Base-by-base conservation (phyloP, 2,329 filamentous ascomycete species). In the Neofusicoccum parvum region DNA sequence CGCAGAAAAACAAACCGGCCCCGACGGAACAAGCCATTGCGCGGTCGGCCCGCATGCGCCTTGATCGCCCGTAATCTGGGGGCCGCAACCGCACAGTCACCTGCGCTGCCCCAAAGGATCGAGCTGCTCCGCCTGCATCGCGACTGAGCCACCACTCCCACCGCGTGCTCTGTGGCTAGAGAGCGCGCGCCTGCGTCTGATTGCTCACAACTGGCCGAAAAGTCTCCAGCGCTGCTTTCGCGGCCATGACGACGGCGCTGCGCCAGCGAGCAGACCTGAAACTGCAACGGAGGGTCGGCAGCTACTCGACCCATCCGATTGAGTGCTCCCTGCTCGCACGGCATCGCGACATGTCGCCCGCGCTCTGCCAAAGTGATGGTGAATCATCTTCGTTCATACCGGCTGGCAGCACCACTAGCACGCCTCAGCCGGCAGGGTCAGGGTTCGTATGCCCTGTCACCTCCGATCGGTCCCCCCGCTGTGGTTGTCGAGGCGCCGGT, bases 61-160 rank as follows among this genome's bases (percentile, higher is more conserved):
- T 20, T 60, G 56, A 60, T 60, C 56, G 41, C 20, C 56, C 27
- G 32, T 37, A 41, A 60, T 60, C 48, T 60, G 56, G 56, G 56
- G 56, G 56, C 56, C 56, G 56, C 56, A 48, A 34, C 39, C 43
- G 56, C 56, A 37, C 43, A 10, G 32, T 48, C 56, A 45, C 56
- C 56, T 60, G 56, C 34, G 32, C 56, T 48, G 56, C 56, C 56
- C 37, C 56, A n/a, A 60, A 60, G 56, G 56, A 60, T 60, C n/a
- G 15, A 46, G 37, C 56, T 60, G 43, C 56, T 60, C 43, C 56
- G 56, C 56, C 56, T 20, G 23, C 39, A 48, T 48, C 15, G 27
- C 43, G 27, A 60, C 56, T 45, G 56, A 60, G 56, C 56, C 56
- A 60, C 50, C 17, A 12, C 36, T 27, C 50, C 17, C 50, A 39